phyloP scores from a whole-genome alignment of 176 grass and related monocot species.

The Triticum monococcum region DNA sequence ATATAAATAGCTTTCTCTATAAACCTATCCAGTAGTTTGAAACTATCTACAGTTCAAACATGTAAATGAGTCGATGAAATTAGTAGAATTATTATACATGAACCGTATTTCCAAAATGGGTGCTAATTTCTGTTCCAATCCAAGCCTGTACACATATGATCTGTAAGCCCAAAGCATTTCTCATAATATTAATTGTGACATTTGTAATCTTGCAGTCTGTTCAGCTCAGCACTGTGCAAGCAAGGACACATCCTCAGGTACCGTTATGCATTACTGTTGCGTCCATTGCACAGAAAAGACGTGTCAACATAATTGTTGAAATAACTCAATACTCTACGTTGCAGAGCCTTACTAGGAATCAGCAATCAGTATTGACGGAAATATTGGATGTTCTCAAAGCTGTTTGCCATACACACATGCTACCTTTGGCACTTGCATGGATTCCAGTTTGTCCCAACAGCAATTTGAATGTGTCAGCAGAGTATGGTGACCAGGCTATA shows the following conservation, averaged over 20 bases:
- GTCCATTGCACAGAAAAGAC: not conserved
- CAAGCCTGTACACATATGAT: not conserved
- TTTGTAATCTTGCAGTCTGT: conserved; percentile 32
- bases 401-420: conserved; percentile 62
- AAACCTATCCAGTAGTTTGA: not conserved
- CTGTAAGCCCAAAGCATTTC: not conserved
- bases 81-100: not conserved
- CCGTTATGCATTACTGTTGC: not conserved
- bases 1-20: too few relatives aligned
- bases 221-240: conserved; percentile 18
- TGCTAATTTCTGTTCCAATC: not conserved
- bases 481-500: not conserved
- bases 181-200: conserved; percentile 13
- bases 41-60: not conserved
- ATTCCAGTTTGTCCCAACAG: conserved; percentile 32
- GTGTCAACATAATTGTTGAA: not conserved
- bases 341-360: conserved; percentile 27
- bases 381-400: conserved; percentile 55
- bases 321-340: conserved; percentile 5
- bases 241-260: conserved; percentile 24
- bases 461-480: not conserved
- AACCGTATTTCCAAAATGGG: not conserved
- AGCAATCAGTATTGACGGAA: conserved; percentile 59
- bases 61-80: not conserved
- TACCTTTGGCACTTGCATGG: conserved; percentile 81